Base-by-base conservation (phyloP, 2,329 filamentous ascomycete species). In the Clonostachys chloroleuca region DNA sequence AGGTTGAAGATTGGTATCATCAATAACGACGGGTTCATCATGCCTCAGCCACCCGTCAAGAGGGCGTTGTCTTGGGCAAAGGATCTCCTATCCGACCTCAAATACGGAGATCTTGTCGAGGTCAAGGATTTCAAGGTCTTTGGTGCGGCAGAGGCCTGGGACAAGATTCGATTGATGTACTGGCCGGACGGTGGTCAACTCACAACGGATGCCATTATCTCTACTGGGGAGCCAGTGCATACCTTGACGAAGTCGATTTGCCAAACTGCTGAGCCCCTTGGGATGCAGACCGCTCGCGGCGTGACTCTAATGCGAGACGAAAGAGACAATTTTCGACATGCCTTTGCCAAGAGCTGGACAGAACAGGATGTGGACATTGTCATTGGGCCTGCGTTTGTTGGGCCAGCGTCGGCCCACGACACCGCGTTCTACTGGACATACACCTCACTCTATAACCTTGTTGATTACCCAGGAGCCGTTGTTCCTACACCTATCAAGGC, bases 331-430 rank as follows among this genome's bases (percentile, higher is more conserved):
- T 67, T 66, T 46, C 58, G 65, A 5, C 48, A 47, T 18, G 55
- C 52, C 1, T 69, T 67, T 43, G 60, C 63, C 3, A 47, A 51
- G 47, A 61, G 62, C 55, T 69, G 65, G 67, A 49, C 58, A 2
- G 48, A 50, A 5, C 64, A 66, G 49, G 63, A 67, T 33, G 61
- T 68, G n/a, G 65, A 69, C 40, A 54, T 69, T 1, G 51, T 70
- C 24, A 45, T 69, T 9, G 57, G 62, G 3, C 66, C 67, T 2
- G 56, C 59, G 2, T 69, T 63, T 40, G 57, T 67, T 14, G 66
- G 67, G 3, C 63, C 67, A 4, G 67, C 67, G 1, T 55, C 55
- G n/a, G 52, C 51, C 5, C 67, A 70, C 43, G 64, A 69, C 18
- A 65, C 65, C 12, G 58, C 59, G 0, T 52, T 61, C 6, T 62